These are phyloP conservation scores for Solanum corneliomulleri DNA, from an alignment of 257 asterid species.

Conservation along the genomic window DNA sequence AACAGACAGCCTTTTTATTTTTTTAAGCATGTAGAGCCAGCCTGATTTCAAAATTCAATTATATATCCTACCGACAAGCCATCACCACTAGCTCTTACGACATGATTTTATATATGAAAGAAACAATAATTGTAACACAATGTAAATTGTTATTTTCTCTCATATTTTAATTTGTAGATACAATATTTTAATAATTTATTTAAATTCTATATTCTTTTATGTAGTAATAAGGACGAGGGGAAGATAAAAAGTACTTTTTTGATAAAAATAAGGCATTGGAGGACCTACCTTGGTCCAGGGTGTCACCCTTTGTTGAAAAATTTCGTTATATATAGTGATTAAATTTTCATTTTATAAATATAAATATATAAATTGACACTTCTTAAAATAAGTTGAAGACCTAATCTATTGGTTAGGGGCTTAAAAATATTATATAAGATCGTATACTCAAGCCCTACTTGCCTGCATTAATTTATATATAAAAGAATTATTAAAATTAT, in stretches of 20 bases:
- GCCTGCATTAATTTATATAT: too few relatives aligned
- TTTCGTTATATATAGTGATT: too few relatives aligned
- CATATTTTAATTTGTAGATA: not conserved
- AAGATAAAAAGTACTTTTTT: not conserved
- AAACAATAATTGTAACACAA: not conserved
- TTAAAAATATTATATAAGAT: too few relatives aligned
- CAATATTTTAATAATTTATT: not conserved
- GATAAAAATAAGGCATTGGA: too few relatives aligned
- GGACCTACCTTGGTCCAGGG: too few relatives aligned
- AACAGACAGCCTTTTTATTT: not conserved
- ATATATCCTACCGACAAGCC: not conserved
- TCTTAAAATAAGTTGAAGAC: too few relatives aligned
- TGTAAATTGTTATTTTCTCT: not conserved
- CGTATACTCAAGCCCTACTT: too few relatives aligned
- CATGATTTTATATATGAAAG: not conserved
- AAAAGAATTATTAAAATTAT: too few relatives aligned
- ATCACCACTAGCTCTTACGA: not conserved
- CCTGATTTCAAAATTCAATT: not conserved
- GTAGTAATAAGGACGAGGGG: not conserved
- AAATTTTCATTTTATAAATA: too few relatives aligned
- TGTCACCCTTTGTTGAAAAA: rapidly evolving
- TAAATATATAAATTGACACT: too few relatives aligned
- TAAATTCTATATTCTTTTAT: not conserved
- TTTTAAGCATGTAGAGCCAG: not conserved
- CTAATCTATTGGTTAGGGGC: too few relatives aligned